Conservation (phyloP, 805 yeast genomes). For the Priceomyces medius region DNA sequence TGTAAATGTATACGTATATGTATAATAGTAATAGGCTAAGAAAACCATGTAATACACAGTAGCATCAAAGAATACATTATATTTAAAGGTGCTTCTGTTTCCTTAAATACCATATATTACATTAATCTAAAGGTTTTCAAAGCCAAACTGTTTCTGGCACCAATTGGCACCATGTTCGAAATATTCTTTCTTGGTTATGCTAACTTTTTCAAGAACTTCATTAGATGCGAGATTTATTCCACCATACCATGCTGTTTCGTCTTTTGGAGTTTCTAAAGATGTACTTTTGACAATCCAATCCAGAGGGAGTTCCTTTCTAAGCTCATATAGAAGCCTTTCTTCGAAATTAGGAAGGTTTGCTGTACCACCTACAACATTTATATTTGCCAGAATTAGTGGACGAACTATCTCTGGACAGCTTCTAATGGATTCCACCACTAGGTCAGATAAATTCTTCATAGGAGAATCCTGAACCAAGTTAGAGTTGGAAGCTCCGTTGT, state of each 20-base stretch:
- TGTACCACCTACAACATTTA: conserved; percentile 81
- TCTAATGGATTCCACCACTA: conserved; percentile 67
- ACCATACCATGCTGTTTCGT: conserved; percentile 38
- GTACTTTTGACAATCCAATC: conserved; percentile 63
- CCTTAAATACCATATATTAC: too few species aligned
- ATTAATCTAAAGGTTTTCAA: conserved; percentile 31
- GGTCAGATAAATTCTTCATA: conserved; percentile 70
- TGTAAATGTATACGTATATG: too few species aligned
- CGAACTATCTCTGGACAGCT: conserved; percentile 70
- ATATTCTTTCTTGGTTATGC: conserved; percentile 77
- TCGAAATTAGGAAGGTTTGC: conserved; percentile 67
- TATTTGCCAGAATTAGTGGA: conserved; percentile 77
- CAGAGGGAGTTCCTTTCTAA: conserved; percentile 66
- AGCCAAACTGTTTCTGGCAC: conserved; percentile 53
- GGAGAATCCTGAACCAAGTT: conserved; percentile 45
- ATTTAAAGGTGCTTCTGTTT: too few species aligned
- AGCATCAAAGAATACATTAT: neutral
- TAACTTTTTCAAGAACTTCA: conserved; percentile 48
- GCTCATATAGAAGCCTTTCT: conserved; percentile 57
- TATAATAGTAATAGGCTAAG: too few species aligned
- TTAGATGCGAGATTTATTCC: conserved; percentile 33
- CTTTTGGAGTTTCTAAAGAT: conserved; percentile 18
- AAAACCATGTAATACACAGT: too few species aligned
- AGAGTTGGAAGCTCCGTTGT: conserved; percentile 29
- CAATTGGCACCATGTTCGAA: conserved; percentile 76